Evolutionary conservation across 2,329 filamentous ascomycete species (phyloP), one percentile per base, ranked within the genome.

Genomic region (Aspergillus vadensis): DNA sequence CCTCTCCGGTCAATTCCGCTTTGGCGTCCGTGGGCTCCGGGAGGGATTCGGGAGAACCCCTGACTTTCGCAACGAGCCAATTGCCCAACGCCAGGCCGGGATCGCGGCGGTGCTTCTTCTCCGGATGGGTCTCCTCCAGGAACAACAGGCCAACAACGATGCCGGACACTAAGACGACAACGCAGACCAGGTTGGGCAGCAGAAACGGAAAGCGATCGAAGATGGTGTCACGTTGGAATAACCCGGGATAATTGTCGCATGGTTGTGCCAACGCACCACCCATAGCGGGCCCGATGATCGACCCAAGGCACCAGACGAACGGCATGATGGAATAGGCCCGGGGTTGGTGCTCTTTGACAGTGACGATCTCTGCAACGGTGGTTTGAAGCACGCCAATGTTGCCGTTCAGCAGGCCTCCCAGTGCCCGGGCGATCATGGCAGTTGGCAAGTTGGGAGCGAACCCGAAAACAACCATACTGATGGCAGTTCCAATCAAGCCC

Each of bases 311-410:
- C 95, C 95, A 99, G 25, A 98, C 91, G 74, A 97, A 92, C 6
- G 95, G 95, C 92, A 99, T 97, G 68, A 98, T 93, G 12, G 94
- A 92, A 79, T 96, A 99, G 53, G 94, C 95, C 69, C 91, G 91
- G 67, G 93, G 90, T 76, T 98, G 93, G 74, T 98, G 92, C 76
- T 94, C 90, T 78, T 97, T 96, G 62, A 91, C 89, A 4, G 91
- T 97, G 25, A 98, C 90, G 62, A 99, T 84, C 76, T 99, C 95
- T 17, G 92, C 92, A 39, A 99, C 92, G 0, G 94, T 98, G 5
- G 94, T 98, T 75, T 97, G 92, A 67, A 98, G 83, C 3, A 97
- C 94, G 51, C 93, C 94, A 72, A 97, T 96, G 76, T 98, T 98
- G 64, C 95, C 95, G 74, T 99, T 99, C 68, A 99, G 81, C 58